Evolutionary conservation across 495 filamentous ascomycete species (phyloP).

Genomic region (Lepraria neglecta): DNA sequence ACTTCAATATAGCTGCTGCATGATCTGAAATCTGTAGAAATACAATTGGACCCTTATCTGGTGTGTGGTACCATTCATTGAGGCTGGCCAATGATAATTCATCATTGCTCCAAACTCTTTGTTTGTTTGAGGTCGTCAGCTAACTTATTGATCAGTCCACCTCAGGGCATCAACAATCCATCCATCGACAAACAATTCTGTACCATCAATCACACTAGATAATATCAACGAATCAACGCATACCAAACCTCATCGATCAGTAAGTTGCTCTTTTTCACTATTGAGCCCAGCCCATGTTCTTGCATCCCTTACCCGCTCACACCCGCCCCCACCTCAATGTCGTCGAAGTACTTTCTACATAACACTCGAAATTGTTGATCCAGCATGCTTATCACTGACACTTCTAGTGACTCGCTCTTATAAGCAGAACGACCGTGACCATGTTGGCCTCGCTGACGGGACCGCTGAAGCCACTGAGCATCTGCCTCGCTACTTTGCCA

Average conservation of each 20-base stretch:
- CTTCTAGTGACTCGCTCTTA: constrained; percentile 87
- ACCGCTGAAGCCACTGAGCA: constrained; percentile 56
- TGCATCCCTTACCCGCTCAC: constrained; percentile 3
- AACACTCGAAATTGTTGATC: not conserved
- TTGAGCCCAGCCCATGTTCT: not conserved
- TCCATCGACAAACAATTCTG: not conserved
- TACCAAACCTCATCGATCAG: not conserved
- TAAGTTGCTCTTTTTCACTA: not conserved
- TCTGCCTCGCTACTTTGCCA: constrained; percentile 86
- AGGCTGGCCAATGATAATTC: not conserved
- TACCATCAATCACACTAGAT: constrained; percentile 1
- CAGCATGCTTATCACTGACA: not conserved
- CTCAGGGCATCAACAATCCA: constrained; percentile 3
- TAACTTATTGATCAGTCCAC: constrained; percentile 2
- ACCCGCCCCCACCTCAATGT: not conserved
- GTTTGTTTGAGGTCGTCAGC: not conserved
- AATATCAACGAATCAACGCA: not conserved
- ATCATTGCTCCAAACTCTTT: not conserved
- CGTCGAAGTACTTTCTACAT: not conserved
- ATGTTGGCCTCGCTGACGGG: constrained; percentile 60
- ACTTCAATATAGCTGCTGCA: constrained; percentile 9
- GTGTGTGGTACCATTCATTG: not conserved
- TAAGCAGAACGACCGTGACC: constrained; percentile 85
- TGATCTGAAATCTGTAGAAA: not conserved
- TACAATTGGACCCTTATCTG: not conserved